Percentiles rank a stretch among this genome's conserved stretches.
phyloP scores from a whole-genome alignment of 1,139 yeast genomes.

The Groenewaldozyma sp. region DNA sequence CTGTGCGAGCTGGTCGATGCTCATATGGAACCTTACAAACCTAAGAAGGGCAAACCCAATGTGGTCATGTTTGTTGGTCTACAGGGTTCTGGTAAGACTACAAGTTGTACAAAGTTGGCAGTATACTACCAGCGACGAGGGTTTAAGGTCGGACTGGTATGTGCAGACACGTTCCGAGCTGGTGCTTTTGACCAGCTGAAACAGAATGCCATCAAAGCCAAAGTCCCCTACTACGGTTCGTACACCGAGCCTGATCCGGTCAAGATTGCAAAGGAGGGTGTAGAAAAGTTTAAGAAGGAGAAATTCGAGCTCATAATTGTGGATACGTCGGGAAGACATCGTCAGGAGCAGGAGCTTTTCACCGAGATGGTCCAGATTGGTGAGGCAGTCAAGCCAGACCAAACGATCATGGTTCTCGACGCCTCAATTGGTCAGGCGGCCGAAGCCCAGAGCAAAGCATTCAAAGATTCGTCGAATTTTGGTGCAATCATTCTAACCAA shows the following conservation, averaged over 20 bases:
- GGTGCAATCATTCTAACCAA: slow-evolving; percentile 94
- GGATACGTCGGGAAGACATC: slow-evolving; percentile 97
- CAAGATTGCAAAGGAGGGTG: slow-evolving; percentile 85
- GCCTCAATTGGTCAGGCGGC: slow-evolving; percentile 99
- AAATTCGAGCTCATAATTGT: slow-evolving; percentile 90
- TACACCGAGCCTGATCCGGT: slow-evolving; percentile 96
- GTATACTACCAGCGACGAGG: slow-evolving; percentile 92
- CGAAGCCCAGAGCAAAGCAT: slow-evolving; percentile 87
- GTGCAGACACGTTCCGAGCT: slow-evolving; percentile 99
- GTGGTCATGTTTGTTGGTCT: slow-evolving; percentile 96
- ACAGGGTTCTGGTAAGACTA: slow-evolving; percentile 98
- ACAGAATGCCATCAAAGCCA: slow-evolving; percentile 93
- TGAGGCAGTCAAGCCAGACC: slow-evolving; percentile 77
- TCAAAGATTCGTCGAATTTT: slow-evolving; percentile 84
- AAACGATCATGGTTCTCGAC: slow-evolving; percentile 95
- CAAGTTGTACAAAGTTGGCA: slow-evolving; percentile 94
- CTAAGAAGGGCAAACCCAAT: slow-evolving; percentile 64
- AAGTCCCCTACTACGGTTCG: slow-evolving; percentile 90
- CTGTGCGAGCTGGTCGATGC: slow-evolving; percentile 77
- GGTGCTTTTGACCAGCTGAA: slow-evolving; percentile 98
- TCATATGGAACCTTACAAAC: slow-evolving; percentile 55
- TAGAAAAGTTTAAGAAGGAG: slow-evolving; percentile 80
- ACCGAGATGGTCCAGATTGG: slow-evolving; percentile 93
- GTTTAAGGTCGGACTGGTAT: slow-evolving; percentile 87
- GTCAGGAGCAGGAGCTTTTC: slow-evolving; percentile 86